Percentiles rank a stretch among this genome's conserved stretches.
Evolutionary conservation across 2,329 filamentous ascomycete species (phyloP).

Genomic region (Fusarium abutilonis): DNA sequence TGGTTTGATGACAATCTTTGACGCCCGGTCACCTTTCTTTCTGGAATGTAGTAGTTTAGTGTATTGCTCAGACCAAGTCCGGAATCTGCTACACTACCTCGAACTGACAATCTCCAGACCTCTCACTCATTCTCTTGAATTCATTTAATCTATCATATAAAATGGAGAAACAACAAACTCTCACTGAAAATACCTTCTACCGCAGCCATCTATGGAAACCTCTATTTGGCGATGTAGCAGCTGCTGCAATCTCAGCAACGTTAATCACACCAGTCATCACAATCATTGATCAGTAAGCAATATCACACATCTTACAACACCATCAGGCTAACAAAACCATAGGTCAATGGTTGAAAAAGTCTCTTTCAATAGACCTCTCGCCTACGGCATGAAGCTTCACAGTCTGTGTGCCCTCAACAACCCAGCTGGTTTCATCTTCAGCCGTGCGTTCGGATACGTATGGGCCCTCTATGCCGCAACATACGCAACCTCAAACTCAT

Average conservation of each 20-base stretch:
- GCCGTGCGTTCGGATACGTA: slow-evolving; percentile 43
- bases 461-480: slow-evolving; percentile 47
- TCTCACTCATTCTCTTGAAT: not conserved
- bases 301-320: not conserved
- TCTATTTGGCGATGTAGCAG: slow-evolving; percentile 40
- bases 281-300: slow-evolving; percentile 43
- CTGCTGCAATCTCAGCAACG: slow-evolving; percentile 43
- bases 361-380: slow-evolving; percentile 31
- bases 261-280: slow-evolving; percentile 45
- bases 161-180: slow-evolving; percentile 33
- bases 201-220: slow-evolving; percentile 30
- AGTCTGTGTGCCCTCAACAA: slow-evolving; percentile 26
- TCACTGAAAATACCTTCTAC: slow-evolving; percentile 4
- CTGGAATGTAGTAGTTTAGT: not conserved
- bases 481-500: slow-evolving; percentile 44
- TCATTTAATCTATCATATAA: not conserved
- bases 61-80: not conserved
- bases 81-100: not conserved
- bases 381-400: slow-evolving; percentile 27
- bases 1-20: not conserved
- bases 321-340: not conserved
- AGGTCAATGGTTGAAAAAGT: slow-evolving; percentile 42
- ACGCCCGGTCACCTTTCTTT: not conserved
- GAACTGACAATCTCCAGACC: not conserved
- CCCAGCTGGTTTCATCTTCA: slow-evolving; percentile 41